Conservation (phyloP, 176 grass and related monocot genomes). For the Thinopyrum elongatum region DNA sequence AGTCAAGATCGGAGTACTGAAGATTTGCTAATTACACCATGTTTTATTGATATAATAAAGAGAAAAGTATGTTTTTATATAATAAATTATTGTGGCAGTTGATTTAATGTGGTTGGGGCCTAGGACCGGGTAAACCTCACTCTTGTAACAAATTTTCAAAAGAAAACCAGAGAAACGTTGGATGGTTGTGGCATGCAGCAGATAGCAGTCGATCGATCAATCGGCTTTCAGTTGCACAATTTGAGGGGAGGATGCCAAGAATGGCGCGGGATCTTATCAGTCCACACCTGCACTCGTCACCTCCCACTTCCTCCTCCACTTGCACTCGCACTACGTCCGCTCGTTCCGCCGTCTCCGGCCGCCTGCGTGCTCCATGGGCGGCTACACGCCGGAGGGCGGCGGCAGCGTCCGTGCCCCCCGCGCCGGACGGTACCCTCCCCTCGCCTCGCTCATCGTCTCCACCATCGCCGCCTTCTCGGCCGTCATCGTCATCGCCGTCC, state of each 20-base stretch:
- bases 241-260: slow-evolving; percentile 11
- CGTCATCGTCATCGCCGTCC: slow-evolving; percentile 41
- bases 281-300: neutral
- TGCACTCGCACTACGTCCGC: neutral
- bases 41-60: too few species aligned
- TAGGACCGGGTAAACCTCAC: neutral
- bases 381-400: slow-evolving; percentile 12
- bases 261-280: neutral
- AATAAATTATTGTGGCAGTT: too few species aligned
- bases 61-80: too few species aligned
- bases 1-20: too few species aligned
- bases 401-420: neutral
- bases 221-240: slow-evolving; percentile 13
- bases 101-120: neutral
- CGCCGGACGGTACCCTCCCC: slow-evolving; percentile 20
- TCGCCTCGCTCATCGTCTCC: slow-evolving; percentile 29
- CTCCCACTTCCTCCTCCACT: neutral
- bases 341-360: neutral
- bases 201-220: neutral
- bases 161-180: neutral
- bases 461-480: slow-evolving; percentile 56
- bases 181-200: neutral
- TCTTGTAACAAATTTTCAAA: neutral
- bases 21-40: too few species aligned
- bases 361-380: slow-evolving; percentile 24